Percentiles rank a stretch among this genome's conserved stretches.
Evolutionary conservation across 345 rosid genomes (phyloP).

Genomic region (Syzygium oleosum): DNA sequence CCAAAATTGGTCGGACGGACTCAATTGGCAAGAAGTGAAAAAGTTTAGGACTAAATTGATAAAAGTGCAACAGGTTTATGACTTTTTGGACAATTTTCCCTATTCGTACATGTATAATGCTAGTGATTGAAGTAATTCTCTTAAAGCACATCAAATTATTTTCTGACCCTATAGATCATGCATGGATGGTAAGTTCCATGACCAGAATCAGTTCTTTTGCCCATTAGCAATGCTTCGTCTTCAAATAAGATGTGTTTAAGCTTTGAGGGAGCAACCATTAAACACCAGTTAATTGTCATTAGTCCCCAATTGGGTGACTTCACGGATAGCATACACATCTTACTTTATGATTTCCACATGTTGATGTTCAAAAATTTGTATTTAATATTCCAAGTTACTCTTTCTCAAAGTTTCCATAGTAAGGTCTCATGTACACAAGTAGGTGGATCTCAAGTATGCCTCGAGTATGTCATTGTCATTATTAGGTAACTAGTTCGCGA

Average conservation of each 20-base stretch:
- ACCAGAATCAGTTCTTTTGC: not conserved
- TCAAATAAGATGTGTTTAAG: not conserved
- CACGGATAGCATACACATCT: not conserved
- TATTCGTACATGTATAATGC: not conserved
- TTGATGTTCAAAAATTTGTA: not conserved
- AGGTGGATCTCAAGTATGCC: not conserved
- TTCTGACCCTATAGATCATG: not conserved
- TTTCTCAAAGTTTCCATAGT: not conserved
- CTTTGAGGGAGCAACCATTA: not conserved
- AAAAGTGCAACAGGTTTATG: too few relatives aligned
- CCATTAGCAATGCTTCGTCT: not conserved
- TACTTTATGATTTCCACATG: not conserved
- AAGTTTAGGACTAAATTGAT: too few relatives aligned
- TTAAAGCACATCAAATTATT: not conserved
- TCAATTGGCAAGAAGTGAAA: too few relatives aligned
- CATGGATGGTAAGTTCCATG: not conserved
- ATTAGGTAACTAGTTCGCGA: not conserved
- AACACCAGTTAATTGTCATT: not conserved
- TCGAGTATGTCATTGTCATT: not conserved
- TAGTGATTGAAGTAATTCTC: not conserved
- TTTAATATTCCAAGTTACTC: not conserved
- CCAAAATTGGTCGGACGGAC: too few relatives aligned
- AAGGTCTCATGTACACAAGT: not conserved
- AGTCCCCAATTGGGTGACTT: not conserved
- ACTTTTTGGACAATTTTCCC: too few relatives aligned